phyloP scores from a whole-genome alignment of 139 green algal genomes.

The Auxenochlorella protothecoides region DNA sequence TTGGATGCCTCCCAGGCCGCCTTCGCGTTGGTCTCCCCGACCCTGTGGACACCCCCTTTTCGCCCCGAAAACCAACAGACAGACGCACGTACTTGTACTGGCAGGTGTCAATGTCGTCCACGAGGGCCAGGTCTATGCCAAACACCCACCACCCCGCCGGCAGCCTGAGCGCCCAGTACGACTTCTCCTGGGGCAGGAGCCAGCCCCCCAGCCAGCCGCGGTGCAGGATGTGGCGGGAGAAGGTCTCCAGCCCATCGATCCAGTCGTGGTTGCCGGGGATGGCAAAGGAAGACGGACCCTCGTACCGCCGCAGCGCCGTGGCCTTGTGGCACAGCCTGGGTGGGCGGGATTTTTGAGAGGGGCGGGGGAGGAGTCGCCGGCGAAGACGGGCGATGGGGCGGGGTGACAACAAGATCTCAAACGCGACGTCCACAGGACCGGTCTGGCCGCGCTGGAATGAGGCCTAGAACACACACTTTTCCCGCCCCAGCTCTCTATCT shows the following conservation, averaged over 20 bases:
- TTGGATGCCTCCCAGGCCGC: not conserved
- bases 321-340: slow-evolving; percentile 19
- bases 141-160: slow-evolving; percentile 84
- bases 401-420: not conserved
- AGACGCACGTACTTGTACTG: slow-evolving; percentile 42
- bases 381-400: not conserved
- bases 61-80: not conserved
- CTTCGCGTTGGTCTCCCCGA: no score
- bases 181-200: slow-evolving; percentile 78
- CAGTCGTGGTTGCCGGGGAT: slow-evolving; percentile 79
- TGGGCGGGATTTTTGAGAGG: not conserved
- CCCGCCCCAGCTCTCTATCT: no score
- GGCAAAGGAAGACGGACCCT: slow-evolving; percentile 61
- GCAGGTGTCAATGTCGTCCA: slow-evolving; percentile 62
- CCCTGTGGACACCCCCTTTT: not conserved
- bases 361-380: not conserved
- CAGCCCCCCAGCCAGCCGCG: slow-evolving; percentile 82
- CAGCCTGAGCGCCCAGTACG: slow-evolving; percentile 77
- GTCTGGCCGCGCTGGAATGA: no score
- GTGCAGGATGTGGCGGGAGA: slow-evolving; percentile 62
- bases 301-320: slow-evolving; percentile 40
- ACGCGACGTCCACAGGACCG: no score
- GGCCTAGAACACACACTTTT: no score
- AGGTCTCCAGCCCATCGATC: slow-evolving; percentile 77
- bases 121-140: slow-evolving; percentile 74